phyloP scores from a whole-genome alignment of 2,329 filamentous ascomycete genomes.

The Claviceps humidiphila region DNA sequence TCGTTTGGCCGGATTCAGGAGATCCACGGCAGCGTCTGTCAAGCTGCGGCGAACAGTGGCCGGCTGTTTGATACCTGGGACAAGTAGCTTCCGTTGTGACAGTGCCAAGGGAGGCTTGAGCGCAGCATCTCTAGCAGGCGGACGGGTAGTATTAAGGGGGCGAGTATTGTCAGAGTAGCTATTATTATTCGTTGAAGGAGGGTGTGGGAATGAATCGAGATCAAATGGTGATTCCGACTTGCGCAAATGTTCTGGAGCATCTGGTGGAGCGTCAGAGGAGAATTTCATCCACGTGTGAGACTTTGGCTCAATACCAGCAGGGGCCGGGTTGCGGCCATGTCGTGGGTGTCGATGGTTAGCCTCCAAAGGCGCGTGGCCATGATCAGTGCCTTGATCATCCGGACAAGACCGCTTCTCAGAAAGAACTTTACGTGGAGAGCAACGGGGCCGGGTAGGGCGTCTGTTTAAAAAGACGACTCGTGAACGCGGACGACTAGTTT shows the following conservation, averaged over 20 bases:
- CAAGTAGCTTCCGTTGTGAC: slow-evolving; percentile 2
- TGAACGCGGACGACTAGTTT: slow-evolving; percentile 11
- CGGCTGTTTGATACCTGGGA: not conserved
- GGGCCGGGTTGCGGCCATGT: not conserved
- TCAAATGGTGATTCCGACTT: slow-evolving; percentile 11
- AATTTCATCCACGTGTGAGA: not conserved
- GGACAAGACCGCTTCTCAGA: slow-evolving; percentile 1
- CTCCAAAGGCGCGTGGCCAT: not conserved
- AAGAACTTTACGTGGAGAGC: slow-evolving; percentile 5
- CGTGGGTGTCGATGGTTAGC: not conserved
- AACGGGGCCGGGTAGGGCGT: slow-evolving; percentile 12
- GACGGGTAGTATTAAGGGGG: not conserved
- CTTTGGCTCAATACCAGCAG: not conserved
- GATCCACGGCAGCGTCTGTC: slow-evolving; percentile 8
- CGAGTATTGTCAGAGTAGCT: not conserved
- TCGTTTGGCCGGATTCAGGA: slow-evolving; percentile 14
- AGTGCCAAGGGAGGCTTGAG: slow-evolving; percentile 5
- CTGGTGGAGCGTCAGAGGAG: not conserved
- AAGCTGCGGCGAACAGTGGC: slow-evolving; percentile 4
- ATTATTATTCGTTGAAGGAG: slow-evolving; percentile 7
- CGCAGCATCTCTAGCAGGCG: not conserved
- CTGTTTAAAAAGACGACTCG: slow-evolving; percentile 16
- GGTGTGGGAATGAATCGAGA: slow-evolving; percentile 12
- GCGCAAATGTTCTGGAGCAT: not conserved
- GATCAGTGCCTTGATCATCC: not conserved